Evolutionary conservation across 805 yeast genomes (phyloP).

Genomic region (Hanseniaspora thailandica): DNA sequence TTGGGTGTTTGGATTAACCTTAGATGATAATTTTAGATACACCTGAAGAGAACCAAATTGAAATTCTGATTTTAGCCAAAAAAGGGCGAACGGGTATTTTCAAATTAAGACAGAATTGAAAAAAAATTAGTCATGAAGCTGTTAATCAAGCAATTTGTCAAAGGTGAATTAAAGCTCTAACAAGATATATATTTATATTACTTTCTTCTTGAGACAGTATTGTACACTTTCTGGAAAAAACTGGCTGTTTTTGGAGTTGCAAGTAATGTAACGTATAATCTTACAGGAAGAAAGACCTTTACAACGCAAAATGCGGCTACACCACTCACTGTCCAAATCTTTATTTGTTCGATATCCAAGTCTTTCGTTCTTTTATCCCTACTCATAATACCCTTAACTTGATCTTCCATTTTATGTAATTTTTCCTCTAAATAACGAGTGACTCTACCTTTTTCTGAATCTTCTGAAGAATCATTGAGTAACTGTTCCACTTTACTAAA

Average conservation of each 20-base stretch:
- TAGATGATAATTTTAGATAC: too few relatives aligned
- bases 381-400: not conserved
- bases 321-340: slow-evolving; percentile 52
- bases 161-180: too few relatives aligned
- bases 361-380: slow-evolving; percentile 32
- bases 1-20: too few relatives aligned
- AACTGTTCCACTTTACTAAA: not conserved
- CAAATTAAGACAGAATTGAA: too few relatives aligned
- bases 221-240: slow-evolving; percentile 19
- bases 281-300: slow-evolving; percentile 34
- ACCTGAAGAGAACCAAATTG: too few relatives aligned
- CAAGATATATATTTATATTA: too few relatives aligned
- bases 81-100: too few relatives aligned
- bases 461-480: too few relatives aligned
- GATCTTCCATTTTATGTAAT: slow-evolving; percentile 21
- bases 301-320: slow-evolving; percentile 65
- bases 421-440: slow-evolving; percentile 37
- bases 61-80: too few relatives aligned
- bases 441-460: not conserved
- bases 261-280: too few relatives aligned
- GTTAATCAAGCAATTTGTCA: too few relatives aligned
- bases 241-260: slow-evolving; percentile 28
- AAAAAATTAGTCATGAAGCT: too few relatives aligned
- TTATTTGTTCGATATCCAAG: slow-evolving; percentile 38
- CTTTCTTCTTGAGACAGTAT: not conserved